phyloP scores from a whole-genome alignment of 176 grass and related monocot species.

The Triticum urartu region DNA sequence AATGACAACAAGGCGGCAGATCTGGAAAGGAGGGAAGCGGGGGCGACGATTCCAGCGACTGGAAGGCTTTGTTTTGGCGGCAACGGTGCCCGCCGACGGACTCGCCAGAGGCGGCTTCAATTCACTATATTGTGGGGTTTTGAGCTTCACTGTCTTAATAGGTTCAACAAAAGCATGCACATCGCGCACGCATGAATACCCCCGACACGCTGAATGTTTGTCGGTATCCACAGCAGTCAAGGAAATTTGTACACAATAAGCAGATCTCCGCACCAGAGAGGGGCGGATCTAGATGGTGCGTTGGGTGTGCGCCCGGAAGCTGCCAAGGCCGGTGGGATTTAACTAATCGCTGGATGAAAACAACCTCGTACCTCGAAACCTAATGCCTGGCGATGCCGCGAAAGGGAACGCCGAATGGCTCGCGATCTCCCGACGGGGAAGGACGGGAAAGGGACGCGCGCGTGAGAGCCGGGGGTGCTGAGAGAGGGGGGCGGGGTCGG shows the following conservation, averaged over 20 bases:
- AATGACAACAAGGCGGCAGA: not conserved
- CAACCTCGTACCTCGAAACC: not conserved
- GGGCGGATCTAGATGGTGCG: not conserved
- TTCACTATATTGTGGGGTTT: not conserved
- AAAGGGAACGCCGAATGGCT: not conserved
- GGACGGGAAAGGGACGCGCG: not conserved
- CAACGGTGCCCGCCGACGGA: no score
- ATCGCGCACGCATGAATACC: not conserved
- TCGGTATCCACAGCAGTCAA: not conserved
- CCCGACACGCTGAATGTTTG: not conserved
- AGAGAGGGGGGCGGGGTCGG: not conserved
- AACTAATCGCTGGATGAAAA: not conserved
- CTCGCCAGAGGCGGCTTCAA: not conserved
- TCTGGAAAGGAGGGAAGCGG: not conserved
- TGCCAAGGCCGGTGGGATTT: not conserved
- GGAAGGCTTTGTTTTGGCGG: not conserved
- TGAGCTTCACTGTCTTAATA: not conserved
- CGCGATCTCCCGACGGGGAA: not conserved
- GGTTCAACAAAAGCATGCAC: not conserved
- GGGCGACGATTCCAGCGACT: not conserved
- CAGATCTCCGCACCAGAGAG: slow-evolving; percentile 22
- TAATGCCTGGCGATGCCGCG: not conserved
- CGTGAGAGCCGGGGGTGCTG: not conserved
- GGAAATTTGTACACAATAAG: not conserved
- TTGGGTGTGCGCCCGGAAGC: not conserved